phyloP scores from a whole-genome alignment of 1,139 yeast species.

The Nadsonia starkeyi-henricii region DNA sequence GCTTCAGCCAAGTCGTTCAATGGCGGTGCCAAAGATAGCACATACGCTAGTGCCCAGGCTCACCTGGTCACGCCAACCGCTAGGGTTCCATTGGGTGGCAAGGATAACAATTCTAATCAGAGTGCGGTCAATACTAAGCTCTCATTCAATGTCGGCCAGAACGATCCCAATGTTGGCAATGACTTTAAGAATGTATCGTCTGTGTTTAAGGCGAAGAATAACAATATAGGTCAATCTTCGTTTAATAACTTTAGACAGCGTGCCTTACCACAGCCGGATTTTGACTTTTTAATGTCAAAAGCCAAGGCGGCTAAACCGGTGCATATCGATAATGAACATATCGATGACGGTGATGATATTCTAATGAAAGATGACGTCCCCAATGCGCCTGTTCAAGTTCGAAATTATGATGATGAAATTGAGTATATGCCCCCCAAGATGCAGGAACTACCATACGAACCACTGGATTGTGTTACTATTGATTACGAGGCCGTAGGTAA shows the following conservation, averaged over 20 bases:
- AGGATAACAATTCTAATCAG: not conserved
- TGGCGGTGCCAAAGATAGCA: not conserved
- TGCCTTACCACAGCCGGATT: no score
- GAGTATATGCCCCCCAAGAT: not conserved
- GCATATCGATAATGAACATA: not conserved
- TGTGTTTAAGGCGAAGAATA: not conserved
- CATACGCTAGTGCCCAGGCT: no score
- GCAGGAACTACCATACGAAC: not conserved
- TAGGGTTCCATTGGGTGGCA: not conserved
- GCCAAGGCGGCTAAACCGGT: not conserved
- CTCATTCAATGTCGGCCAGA: not conserved
- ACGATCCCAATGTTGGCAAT: not conserved
- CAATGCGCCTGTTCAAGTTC: not conserved
- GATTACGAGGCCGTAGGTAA: not conserved
- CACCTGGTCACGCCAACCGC: not conserved
- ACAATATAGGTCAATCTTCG: no score
- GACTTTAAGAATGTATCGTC: no score
- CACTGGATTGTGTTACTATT: not conserved
- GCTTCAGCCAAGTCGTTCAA: not conserved
- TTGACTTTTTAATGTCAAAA: no score
- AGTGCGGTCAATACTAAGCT: not conserved
- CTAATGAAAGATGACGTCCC: not conserved
- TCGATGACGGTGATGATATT: not conserved
- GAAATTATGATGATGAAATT: not conserved
- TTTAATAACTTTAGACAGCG: no score